These are phyloP conservation scores for Colletotrichum kahawae DNA, from an alignment of 2,329 filamentous ascomycete species.

Conservation along the genomic window DNA sequence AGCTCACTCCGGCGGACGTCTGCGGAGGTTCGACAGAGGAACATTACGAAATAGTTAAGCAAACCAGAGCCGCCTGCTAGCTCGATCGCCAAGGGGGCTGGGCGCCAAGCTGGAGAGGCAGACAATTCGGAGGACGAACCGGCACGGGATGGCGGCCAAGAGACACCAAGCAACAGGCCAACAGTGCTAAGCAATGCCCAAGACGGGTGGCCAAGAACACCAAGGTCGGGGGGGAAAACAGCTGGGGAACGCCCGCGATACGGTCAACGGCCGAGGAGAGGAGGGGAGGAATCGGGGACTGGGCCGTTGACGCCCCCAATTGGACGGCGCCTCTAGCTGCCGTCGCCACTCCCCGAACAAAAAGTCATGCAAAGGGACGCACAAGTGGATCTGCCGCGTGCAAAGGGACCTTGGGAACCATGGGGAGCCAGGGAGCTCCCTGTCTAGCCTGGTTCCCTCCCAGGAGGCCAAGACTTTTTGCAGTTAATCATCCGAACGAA, in stretches of 20 bases:
- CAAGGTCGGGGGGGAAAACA: constrained; percentile 4
- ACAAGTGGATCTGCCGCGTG: constrained; percentile 6
- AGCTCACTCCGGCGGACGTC: not conserved
- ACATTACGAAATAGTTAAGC: not conserved
- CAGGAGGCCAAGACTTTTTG: not conserved
- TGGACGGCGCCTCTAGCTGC: not conserved
- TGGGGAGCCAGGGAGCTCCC: not conserved
- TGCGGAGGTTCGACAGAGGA: not conserved
- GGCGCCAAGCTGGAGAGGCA: constrained; percentile 5
- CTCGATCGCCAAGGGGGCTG: constrained; percentile 17
- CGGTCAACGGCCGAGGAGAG: not conserved
- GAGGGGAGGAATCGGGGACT: not conserved
- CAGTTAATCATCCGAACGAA: not conserved
- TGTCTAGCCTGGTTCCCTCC: constrained; percentile 3
- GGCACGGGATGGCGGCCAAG: constrained; percentile 3
- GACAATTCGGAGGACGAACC: not conserved
- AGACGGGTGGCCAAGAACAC: constrained; percentile 12
- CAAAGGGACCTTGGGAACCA: constrained; percentile 15
- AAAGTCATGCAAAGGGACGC: not conserved
- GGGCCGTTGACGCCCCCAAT: not conserved
- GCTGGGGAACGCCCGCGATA: not conserved
- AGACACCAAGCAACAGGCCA: not conserved
- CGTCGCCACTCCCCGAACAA: constrained; percentile 1
- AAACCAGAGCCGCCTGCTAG: not conserved
- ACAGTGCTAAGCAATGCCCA: constrained; percentile 5